A percentile compares a stretch with the other conserved stretches of the same genome.
These are phyloP conservation scores for Psilocybe cyanescens DNA, from an alignment of 768 basidiomycete species.

Conservation along the genomic window DNA sequence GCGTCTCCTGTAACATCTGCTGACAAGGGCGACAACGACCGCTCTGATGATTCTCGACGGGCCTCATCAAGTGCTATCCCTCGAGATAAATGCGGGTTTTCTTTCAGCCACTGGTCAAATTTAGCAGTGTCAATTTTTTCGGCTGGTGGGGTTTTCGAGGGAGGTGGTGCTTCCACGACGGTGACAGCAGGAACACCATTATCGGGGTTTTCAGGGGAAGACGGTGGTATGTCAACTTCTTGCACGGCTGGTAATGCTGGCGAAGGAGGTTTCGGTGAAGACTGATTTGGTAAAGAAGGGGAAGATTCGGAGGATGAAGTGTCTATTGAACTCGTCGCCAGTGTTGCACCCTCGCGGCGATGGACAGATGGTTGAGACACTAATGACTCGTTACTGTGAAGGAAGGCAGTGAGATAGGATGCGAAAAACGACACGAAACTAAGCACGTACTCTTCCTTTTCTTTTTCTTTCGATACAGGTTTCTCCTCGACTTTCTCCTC, in stretches of 20 bases:
- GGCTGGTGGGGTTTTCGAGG: constrained; percentile 20
- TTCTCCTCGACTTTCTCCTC: constrained; percentile 6
- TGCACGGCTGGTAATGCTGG: neutral
- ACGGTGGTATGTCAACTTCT: constrained; percentile 1
- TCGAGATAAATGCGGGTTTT: constrained; percentile 22
- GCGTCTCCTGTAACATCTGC: constrained; percentile 23
- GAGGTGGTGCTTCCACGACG: constrained; percentile 41
- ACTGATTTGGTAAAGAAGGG: constrained; percentile 13
- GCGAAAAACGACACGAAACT: neutral
- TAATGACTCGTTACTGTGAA: constrained; percentile 3
- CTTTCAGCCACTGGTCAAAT: constrained; percentile 31
- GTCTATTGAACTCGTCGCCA: constrained; percentile 30
- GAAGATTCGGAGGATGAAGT: constrained; percentile 28
- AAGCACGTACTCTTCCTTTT: constrained; percentile 12
- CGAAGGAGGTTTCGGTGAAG: constrained; percentile 8
- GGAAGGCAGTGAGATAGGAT: neutral
- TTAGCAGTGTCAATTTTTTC: constrained; percentile 27
- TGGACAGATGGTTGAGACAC: constrained; percentile 35
- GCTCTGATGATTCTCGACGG: constrained; percentile 16
- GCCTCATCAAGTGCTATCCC: constrained; percentile 23
- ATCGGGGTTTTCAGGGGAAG: constrained; percentile 20
- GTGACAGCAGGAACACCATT: constrained; percentile 36
- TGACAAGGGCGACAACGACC: constrained; percentile 22
- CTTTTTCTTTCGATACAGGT: neutral
- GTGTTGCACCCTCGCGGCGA: constrained; percentile 70